Percentiles rank a stretch among this genome's conserved stretches.
phyloP scores from a whole-genome alignment of 257 asterid species.

The Cynanchum wilfordii region DNA sequence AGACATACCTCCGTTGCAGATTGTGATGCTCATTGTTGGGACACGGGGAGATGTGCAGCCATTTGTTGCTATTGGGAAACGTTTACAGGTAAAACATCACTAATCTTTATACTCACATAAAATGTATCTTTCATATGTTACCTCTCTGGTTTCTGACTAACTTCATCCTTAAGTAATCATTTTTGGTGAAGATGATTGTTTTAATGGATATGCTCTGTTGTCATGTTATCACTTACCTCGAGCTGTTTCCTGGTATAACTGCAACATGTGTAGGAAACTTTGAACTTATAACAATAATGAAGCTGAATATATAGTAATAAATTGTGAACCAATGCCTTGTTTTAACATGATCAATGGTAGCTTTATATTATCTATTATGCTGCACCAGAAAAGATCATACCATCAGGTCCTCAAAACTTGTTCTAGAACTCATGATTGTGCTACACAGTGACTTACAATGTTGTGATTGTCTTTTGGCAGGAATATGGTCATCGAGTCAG shows the following conservation, averaged over 20 bases:
- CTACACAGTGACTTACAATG: constrained; percentile 2
- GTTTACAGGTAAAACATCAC: constrained; percentile 48
- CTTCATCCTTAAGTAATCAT: not conserved
- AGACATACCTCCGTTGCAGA: constrained; percentile 65
- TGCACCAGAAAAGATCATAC: not conserved
- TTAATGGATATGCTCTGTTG: not conserved
- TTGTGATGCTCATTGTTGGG: constrained; percentile 86
- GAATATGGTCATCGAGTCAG: constrained; percentile 84
- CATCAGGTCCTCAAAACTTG: not conserved
- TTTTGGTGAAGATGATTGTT: not conserved
- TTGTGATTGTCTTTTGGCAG: constrained; percentile 38
- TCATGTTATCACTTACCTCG: not conserved
- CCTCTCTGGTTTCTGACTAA: not conserved
- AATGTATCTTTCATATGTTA: not conserved
- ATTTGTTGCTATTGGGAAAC: constrained; percentile 78
- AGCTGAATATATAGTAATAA: not conserved
- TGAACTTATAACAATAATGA: not conserved
- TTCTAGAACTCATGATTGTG: not conserved
- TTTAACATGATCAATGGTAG: not conserved
- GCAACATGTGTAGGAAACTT: not conserved
- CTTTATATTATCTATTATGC: not conserved
- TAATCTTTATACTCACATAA: not conserved
- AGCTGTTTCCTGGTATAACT: not conserved
- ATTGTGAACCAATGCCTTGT: not conserved
- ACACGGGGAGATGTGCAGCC: constrained; percentile 95